Conservation (phyloP, 352 stramenopile species). For the Globisporangium polare region DNA sequence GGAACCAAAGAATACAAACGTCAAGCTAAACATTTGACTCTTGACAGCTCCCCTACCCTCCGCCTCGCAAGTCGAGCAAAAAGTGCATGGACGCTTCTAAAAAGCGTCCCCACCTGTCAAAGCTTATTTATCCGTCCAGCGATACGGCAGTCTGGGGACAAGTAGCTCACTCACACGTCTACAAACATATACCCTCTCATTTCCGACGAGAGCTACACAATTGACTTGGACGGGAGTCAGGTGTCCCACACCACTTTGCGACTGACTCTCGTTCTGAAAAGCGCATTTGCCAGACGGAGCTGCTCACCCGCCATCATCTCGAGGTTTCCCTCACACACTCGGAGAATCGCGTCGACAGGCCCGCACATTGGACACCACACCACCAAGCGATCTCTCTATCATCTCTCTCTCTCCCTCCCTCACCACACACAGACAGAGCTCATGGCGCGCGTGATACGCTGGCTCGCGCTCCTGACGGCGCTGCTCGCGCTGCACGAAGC, state of each 20-base stretch:
- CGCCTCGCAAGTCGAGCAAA: neutral
- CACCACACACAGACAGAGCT: neutral
- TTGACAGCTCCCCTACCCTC: neutral
- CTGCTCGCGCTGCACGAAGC: neutral
- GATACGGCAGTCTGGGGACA: no score
- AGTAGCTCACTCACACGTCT: no score
- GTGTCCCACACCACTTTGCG: constrained; percentile 3
- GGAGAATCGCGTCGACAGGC: neutral
- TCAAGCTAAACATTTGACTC: neutral
- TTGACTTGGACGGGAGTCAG: no score
- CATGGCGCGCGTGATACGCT: constrained; percentile 12
- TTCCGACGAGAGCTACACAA: neutral
- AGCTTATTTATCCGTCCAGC: neutral
- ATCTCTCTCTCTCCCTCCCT: neutral
- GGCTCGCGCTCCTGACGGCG: constrained; percentile 5
- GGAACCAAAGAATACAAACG: neutral
- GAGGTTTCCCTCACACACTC: neutral
- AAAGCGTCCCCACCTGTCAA: neutral
- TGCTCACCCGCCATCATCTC: neutral
- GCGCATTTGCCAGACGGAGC: neutral
- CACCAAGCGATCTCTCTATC: neutral
- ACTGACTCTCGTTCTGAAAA: constrained; percentile 5
- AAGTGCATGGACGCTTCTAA: neutral
- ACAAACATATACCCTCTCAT: neutral
- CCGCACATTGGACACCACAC: neutral